These are phyloP conservation scores for Rhynchospora pubera DNA, from an alignment of 176 grass and related monocot species.

Conservation along the genomic window DNA sequence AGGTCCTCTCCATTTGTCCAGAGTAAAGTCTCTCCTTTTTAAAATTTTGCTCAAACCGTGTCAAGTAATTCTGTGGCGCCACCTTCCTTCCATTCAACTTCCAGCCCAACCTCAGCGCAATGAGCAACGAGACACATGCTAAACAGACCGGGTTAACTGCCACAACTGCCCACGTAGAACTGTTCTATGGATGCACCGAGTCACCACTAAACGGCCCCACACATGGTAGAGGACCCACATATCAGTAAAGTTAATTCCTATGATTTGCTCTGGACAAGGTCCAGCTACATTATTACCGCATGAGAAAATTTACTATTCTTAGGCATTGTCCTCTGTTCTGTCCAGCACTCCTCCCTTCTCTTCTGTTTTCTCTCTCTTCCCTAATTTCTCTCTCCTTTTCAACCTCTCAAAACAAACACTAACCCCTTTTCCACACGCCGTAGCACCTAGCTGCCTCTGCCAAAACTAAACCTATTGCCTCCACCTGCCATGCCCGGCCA, in stretches of 20 bases:
- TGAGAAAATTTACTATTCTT: constrained; percentile 53
- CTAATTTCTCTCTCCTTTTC: constrained; percentile 14
- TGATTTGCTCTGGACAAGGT: background rate
- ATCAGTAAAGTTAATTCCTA: background rate
- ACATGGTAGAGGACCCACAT: background rate
- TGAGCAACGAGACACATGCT: background rate
- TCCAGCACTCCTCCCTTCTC: constrained; percentile 11
- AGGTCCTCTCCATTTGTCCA: background rate
- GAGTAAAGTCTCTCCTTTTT: background rate
- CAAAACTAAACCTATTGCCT: background rate
- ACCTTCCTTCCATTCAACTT: constrained; percentile 7
- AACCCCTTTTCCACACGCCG: constrained; percentile 20
- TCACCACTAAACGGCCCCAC: background rate
- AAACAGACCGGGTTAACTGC: background rate
- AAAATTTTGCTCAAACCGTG: background rate
- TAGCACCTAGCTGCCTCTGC: background rate
- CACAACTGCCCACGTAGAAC: background rate
- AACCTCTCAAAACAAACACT: constrained; percentile 15
- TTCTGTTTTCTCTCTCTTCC: constrained; percentile 22
- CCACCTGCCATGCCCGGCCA: constrained; percentile 47
- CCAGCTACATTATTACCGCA: background rate
- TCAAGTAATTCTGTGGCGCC: constrained; percentile 13
- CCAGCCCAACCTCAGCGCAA: background rate
- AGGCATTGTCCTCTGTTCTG: constrained; percentile 22
- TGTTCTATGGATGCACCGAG: background rate